Percentiles rank a stretch among this genome's conserved stretches.
Conservation (phyloP, 2,329 filamentous ascomycete species). For the Colletotrichum horii region DNA sequence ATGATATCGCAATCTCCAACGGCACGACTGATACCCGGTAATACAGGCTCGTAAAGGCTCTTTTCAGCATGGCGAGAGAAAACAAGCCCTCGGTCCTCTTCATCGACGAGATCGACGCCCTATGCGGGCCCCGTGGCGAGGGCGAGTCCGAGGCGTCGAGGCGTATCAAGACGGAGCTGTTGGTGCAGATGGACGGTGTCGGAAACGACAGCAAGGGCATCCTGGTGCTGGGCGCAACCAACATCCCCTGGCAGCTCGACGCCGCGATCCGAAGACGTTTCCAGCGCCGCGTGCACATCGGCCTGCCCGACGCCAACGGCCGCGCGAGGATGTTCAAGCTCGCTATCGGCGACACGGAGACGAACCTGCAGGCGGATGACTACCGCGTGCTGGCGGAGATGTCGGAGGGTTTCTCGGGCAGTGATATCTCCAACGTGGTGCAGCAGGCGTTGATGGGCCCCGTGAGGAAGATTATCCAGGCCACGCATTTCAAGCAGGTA, state of each 20-base stretch:
- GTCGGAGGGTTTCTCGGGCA: slow-evolving; percentile 94
- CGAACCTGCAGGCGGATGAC: slow-evolving; percentile 78
- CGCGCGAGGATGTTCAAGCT: slow-evolving; percentile 96
- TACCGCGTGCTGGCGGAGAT: slow-evolving; percentile 80
- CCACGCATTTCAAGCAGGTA: slow-evolving; percentile 97
- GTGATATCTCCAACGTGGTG: slow-evolving; percentile 93
- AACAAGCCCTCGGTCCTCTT: slow-evolving; percentile 99
- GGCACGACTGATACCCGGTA: not conserved
- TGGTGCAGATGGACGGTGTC: slow-evolving; percentile 99
- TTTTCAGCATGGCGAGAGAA: slow-evolving; percentile 97
- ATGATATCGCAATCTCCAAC: not conserved
- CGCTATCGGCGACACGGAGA: slow-evolving; percentile 90
- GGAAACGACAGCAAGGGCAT: slow-evolving; percentile 95
- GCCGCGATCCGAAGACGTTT: slow-evolving; percentile 95
- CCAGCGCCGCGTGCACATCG: slow-evolving; percentile 95
- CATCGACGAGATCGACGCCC: slow-evolving; percentile 96
- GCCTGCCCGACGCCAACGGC: slow-evolving; percentile 84
- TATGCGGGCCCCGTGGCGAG: slow-evolving; percentile 90
- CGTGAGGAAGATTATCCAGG: slow-evolving; percentile 93
- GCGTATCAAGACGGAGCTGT: slow-evolving; percentile 96
- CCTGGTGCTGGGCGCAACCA: slow-evolving; percentile 92
- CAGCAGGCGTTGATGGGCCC: slow-evolving; percentile 98
- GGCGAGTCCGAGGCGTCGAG: slow-evolving; percentile 97
- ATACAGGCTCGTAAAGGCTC: slow-evolving; percentile 87
- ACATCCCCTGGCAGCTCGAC: slow-evolving; percentile 98